Evolutionary conservation across 495 filamentous ascomycete genomes (phyloP).

Genomic region (Xylaria scruposa): DNA sequence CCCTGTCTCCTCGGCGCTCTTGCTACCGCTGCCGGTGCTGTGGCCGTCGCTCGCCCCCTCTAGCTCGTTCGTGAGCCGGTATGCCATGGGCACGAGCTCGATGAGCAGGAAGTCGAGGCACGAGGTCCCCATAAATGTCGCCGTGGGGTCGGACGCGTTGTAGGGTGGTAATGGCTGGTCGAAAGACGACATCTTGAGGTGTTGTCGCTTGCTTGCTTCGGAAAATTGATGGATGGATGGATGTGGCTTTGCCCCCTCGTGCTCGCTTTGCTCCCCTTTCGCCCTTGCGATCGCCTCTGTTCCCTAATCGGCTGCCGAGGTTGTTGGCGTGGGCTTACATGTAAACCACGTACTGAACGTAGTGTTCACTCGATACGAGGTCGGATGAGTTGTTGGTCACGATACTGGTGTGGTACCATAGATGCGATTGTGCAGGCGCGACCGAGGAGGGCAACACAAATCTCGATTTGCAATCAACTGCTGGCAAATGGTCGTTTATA

Average conservation of each 20-base stretch:
- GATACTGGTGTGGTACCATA: background rate
- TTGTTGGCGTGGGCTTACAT: too few species aligned
- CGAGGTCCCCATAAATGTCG: slow-evolving; percentile 78
- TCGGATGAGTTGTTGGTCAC: background rate
- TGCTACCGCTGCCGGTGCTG: slow-evolving; percentile 10
- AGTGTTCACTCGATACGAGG: background rate
- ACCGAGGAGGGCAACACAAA: background rate
- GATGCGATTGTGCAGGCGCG: background rate
- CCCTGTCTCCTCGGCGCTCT: slow-evolving; percentile 25
- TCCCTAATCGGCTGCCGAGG: background rate
- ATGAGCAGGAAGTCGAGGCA: slow-evolving; percentile 93
- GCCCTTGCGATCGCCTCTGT: background rate
- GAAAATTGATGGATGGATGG: background rate
- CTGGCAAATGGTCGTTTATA: background rate
- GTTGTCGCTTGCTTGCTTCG: background rate
- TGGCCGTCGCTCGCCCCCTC: slow-evolving; percentile 47
- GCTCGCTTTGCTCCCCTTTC: background rate
- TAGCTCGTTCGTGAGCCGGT: slow-evolving; percentile 71
- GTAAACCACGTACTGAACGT: background rate
- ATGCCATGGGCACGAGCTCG: slow-evolving; percentile 93
- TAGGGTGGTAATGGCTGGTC: slow-evolving; percentile 71
- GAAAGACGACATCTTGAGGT: slow-evolving; percentile 71
- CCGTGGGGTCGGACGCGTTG: slow-evolving; percentile 76
- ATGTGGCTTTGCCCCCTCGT: background rate
- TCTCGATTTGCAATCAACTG: background rate